Evolutionary conservation across 805 yeast genomes (phyloP).

Genomic region (Wickerhamomyces tratensis): DNA sequence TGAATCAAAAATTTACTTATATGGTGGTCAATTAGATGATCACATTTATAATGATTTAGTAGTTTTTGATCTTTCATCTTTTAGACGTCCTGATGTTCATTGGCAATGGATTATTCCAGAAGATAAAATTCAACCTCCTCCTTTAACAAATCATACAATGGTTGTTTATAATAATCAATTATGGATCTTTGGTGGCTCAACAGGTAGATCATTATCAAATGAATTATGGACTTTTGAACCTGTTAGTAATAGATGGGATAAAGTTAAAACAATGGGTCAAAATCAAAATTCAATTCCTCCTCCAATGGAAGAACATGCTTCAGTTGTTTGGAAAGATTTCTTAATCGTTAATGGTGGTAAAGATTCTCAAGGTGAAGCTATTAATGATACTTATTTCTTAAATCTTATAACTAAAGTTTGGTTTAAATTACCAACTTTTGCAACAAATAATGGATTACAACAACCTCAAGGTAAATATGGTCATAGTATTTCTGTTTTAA

Average conservation of each 20-base stretch:
- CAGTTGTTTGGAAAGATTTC: constrained; percentile 67
- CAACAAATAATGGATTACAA: constrained; percentile 31
- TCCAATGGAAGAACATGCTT: constrained; percentile 87
- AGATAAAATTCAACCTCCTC: constrained; percentile 55
- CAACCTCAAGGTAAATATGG: constrained; percentile 84
- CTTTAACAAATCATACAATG: constrained; percentile 88
- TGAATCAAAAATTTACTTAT: constrained; percentile 59
- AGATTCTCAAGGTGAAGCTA: constrained; percentile 57
- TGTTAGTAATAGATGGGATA: constrained; percentile 54
- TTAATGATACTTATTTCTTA: constrained; percentile 61
- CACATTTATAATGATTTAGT: constrained; percentile 74
- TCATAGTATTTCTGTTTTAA: constrained; percentile 70
- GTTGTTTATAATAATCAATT: constrained; percentile 67
- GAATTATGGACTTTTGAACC: constrained; percentile 83
- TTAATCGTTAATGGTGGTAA: constrained; percentile 90
- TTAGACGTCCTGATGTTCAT: constrained; percentile 71
- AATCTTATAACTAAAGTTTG: constrained; percentile 65
- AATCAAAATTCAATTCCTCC: constrained; percentile 45
- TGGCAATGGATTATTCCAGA: constrained; percentile 69
- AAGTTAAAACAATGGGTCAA: constrained; percentile 55
- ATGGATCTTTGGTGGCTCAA: constrained; percentile 90
- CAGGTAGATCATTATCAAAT: constrained; percentile 57
- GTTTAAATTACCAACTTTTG: constrained; percentile 45
- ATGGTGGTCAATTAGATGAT: constrained; percentile 93
- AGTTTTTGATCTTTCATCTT: constrained; percentile 78